Base-by-base conservation (phyloP, 306 rosid genomes). In the Abrus precatorius region DNA sequence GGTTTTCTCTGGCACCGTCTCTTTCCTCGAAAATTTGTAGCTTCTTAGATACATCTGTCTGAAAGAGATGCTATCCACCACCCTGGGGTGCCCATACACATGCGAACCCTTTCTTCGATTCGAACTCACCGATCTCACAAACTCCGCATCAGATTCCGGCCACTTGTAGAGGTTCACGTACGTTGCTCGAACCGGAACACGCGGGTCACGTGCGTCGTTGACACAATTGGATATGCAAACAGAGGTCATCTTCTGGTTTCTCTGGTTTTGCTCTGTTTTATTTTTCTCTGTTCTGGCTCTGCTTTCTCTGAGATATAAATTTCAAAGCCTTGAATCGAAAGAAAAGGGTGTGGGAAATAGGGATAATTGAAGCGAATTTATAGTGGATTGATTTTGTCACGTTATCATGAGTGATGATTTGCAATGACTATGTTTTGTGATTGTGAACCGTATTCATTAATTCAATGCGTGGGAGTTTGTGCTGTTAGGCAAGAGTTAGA, bases 61-160 rank as follows among this genome's bases (percentile, higher is more conserved):
- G 90, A 97, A 92, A 2, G 98, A 95, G 9, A 95, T 83, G 43
- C 94, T 89, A 36, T 95, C 98, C 83, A 91, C 98, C 50, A 95
- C 97, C 71, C 86, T 80, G 0, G 96, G 79, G 43, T 88, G 92
- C 5, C 88, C 89, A 28, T 61, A 71, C 79, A 41, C 72, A 10
- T 83, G 88, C 13, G 77, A 9, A 3, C 86, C 80, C 5, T 41
- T 72, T 30, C 85, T 41, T 1, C 86, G 68, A 0, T 65, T 82
- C 8, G 80, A 57, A 60, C 94, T 86, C 50, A 89, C 89, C 0
- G 92, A 89, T 50, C 82, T 80, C 75, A 88, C 93, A 20, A 92
- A 90, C 92, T 94, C 98, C 1, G 91, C 92, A 0, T 92, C 97
- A 0, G 97, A 92, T 52, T 95, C 98, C 2, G 95, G 94, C 97